phyloP scores from a whole-genome alignment of 1,284 basidiomycete species.

The Golubevia pallescens region DNA sequence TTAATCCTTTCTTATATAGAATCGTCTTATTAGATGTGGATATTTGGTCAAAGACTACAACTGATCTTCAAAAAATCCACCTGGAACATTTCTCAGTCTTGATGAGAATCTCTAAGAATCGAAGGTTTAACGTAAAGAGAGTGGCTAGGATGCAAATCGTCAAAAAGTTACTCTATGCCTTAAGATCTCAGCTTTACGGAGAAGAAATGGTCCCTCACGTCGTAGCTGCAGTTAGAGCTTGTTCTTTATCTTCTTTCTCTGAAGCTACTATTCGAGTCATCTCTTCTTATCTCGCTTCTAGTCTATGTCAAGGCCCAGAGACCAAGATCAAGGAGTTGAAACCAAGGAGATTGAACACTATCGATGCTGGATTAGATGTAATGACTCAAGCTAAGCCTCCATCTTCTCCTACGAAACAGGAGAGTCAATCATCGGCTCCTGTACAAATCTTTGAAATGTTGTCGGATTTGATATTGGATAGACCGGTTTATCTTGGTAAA shows the following conservation, averaged over 20 bases:
- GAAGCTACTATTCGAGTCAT: slow-evolving; percentile 81
- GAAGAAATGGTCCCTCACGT: slow-evolving; percentile 70
- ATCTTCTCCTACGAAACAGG: slow-evolving; percentile 13
- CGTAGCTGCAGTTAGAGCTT: slow-evolving; percentile 71
- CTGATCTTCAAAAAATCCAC: slow-evolving; percentile 77
- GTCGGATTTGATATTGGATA: slow-evolving; percentile 22
- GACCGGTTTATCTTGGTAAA: slow-evolving; percentile 21
- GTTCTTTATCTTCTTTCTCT: slow-evolving; percentile 72
- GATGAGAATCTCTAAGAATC: slow-evolving; percentile 72
- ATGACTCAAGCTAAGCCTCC: slow-evolving; percentile 2
- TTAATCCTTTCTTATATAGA: slow-evolving; percentile 81
- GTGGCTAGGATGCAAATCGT: slow-evolving; percentile 69
- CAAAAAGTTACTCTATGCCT: slow-evolving; percentile 77
- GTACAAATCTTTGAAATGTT: slow-evolving; percentile 32
- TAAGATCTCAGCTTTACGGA: slow-evolving; percentile 78
- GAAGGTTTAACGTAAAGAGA: slow-evolving; percentile 41
- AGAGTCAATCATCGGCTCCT: slow-evolving; percentile 5
- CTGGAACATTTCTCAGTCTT: slow-evolving; percentile 81
- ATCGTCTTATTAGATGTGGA: slow-evolving; percentile 86
- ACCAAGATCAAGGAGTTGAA: neutral
- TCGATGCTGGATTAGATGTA: slow-evolving; percentile 57
- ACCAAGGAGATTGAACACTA: neutral
- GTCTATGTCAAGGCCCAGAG: slow-evolving; percentile 72
- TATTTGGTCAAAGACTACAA: slow-evolving; percentile 78
- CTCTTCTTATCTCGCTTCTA: slow-evolving; percentile 82